These are phyloP conservation scores for Harringtonia aguacate DNA, from an alignment of 2,329 filamentous ascomycete species.

Conservation along the genomic window DNA sequence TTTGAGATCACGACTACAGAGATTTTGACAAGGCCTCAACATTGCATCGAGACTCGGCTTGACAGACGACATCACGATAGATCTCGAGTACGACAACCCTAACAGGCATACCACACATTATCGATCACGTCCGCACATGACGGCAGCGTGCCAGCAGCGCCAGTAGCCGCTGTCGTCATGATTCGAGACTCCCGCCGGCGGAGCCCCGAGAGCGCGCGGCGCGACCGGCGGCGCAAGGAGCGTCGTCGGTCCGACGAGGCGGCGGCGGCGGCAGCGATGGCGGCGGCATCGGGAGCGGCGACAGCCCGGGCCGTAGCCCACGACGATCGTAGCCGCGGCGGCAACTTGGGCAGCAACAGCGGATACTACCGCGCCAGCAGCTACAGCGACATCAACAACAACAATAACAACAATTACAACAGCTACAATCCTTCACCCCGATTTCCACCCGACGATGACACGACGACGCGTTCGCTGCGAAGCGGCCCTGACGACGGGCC, in stretches of 20 bases:
- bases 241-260: conserved; percentile 28
- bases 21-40: too few species aligned
- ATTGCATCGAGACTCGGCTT: too few species aligned
- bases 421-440: too few species aligned
- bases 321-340: too few species aligned
- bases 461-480: too few species aligned
- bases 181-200: conserved; percentile 1
- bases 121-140: neutral
- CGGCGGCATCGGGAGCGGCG: conserved; percentile 20
- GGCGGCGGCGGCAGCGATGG: conserved; percentile 21
- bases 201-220: conserved; percentile 36
- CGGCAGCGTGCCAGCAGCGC: neutral
- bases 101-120: neutral
- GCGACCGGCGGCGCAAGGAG: conserved; percentile 32
- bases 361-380: too few species aligned
- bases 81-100: neutral
- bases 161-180: neutral
- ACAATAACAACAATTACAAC: too few species aligned
- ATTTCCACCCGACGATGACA: too few species aligned
- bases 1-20: too few species aligned
- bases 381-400: too few species aligned
- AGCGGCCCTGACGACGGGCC: too few species aligned
- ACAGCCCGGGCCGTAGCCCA: neutral
- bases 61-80: neutral
- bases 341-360: too few species aligned